These are phyloP conservation scores for Jamesozyma rosinii DNA, from an alignment of 805 yeast genomes.

Conservation along the genomic window DNA sequence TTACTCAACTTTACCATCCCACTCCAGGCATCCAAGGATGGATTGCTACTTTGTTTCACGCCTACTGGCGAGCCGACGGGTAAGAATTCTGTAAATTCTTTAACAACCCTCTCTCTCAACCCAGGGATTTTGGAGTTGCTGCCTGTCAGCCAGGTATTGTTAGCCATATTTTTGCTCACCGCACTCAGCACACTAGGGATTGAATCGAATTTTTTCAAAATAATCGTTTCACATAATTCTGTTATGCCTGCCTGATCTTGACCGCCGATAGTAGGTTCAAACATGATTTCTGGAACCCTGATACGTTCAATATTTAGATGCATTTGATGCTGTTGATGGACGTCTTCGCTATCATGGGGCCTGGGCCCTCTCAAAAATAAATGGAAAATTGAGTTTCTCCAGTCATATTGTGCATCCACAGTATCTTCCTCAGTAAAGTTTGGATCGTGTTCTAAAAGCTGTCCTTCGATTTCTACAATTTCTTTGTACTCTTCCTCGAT, in stretches of 20 bases:
- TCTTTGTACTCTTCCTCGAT: constrained; percentile 64
- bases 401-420: constrained; percentile 69
- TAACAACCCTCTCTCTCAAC: constrained; percentile 54
- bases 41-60: constrained; percentile 57
- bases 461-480: constrained; percentile 58
- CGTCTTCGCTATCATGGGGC: constrained; percentile 70
- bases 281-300: constrained; percentile 82
- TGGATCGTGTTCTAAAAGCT: constrained; percentile 74
- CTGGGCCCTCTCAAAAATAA: constrained; percentile 84
- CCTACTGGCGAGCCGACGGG: constrained; percentile 58
- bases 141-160: constrained; percentile 77
- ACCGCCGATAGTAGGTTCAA: constrained; percentile 91
- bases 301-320: constrained; percentile 87
- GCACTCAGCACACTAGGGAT: constrained; percentile 36
- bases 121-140: constrained; percentile 65
- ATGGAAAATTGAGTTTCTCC: constrained; percentile 74
- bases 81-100: constrained; percentile 60
- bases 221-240: constrained; percentile 62
- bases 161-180: constrained; percentile 23
- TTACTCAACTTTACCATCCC: constrained; percentile 82
- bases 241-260: constrained; percentile 90
- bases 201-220: constrained; percentile 55
- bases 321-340: constrained; percentile 82
- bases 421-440: constrained; percentile 80
- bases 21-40: constrained; percentile 78